Evolutionary conservation across 371 early-diverging fungal genomes (phyloP).

Genomic region (Actinomucor elegans): DNA sequence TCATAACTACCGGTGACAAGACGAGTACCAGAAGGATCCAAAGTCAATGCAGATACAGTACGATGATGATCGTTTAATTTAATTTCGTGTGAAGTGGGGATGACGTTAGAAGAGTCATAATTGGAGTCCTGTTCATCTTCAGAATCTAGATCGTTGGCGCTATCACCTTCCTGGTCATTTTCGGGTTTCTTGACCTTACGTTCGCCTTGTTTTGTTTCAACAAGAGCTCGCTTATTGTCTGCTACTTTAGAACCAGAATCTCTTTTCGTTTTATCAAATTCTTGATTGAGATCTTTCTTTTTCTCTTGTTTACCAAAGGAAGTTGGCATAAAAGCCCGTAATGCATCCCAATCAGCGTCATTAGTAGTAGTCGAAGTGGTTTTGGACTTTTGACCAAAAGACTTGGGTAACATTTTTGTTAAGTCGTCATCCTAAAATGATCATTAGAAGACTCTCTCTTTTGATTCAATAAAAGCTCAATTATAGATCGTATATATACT

Average conservation of each 20-base stretch:
- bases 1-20: conserved; percentile 84
- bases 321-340: conserved; percentile 56
- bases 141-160: neutral
- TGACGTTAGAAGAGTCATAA: conserved; percentile 18
- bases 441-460: neutral
- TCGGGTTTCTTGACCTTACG: neutral
- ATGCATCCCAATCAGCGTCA: conserved; percentile 43
- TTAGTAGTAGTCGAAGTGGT: conserved; percentile 3
- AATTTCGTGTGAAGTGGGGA: conserved; percentile 72
- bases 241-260: conserved; percentile 2
- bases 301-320: conserved; percentile 61
- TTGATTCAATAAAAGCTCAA: neutral
- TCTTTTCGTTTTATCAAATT: conserved; percentile 52
- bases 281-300: conserved; percentile 20
- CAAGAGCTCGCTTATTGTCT: neutral
- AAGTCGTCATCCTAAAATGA: conserved; percentile 48
- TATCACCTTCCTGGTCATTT: neutral
- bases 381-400: conserved; percentile 44
- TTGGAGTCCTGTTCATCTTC: conserved; percentile 29
- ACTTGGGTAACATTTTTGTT: conserved; percentile 51
- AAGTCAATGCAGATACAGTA: conserved; percentile 76
- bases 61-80: conserved; percentile 66
- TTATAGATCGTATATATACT: neutral
- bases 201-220: neutral
- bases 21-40: conserved; percentile 85